Evolutionary conservation across 805 yeast species (phyloP), one percentile per base, ranked within the genome.

Genomic region (Candida cerambycidarum): DNA sequence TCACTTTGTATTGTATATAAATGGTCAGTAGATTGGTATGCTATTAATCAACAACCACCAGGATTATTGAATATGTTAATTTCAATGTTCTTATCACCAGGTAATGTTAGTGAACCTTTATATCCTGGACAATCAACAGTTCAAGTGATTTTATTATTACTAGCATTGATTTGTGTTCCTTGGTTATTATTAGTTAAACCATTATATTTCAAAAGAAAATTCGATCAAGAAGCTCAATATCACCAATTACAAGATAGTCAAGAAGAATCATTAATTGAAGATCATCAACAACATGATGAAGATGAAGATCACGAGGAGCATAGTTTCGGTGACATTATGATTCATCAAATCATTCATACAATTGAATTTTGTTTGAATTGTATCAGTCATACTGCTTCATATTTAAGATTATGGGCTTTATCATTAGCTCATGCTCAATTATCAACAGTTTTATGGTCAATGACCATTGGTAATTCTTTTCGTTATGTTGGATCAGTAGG

Each of bases 371-470:
- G 99, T 60, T 76, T 92, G 59, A 93, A 93, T 67, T 87, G 97
- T 73, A 96, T 92, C 24, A 88, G 97, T n/a, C 99, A 92, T 64
- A 92, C 99, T 2, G 99, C 99, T 1, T 92, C 98, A 0, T 92
- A 92, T 59, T 74, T 92, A 54, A 86, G 99, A 67, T 72, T 92
- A 52, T 92, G 99, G 99, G 99, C 99, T 3, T 73, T 92, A 53
- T 92, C 98, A 1, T 78, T 92, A 49, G 99, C 99, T 0, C 99
- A 92, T 67, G 95, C 96, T 11, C 98, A 92, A 71, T 76, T 92
- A 55, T 90, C 97, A 0, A 73, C 85, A n/a, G 99, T 92, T 7
- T 72, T 92, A 61, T 92, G 99, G 99, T 71, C 83, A 29, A 93
- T 93, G 99, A 93, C 99, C 1, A 76, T 93, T 43, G 79, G 80